A percentile compares a stretch with the other conserved stretches of the same genome.
These are phyloP conservation scores for Crucibulum laeve DNA, from an alignment of 768 basidiomycete species.

Conservation along the genomic window DNA sequence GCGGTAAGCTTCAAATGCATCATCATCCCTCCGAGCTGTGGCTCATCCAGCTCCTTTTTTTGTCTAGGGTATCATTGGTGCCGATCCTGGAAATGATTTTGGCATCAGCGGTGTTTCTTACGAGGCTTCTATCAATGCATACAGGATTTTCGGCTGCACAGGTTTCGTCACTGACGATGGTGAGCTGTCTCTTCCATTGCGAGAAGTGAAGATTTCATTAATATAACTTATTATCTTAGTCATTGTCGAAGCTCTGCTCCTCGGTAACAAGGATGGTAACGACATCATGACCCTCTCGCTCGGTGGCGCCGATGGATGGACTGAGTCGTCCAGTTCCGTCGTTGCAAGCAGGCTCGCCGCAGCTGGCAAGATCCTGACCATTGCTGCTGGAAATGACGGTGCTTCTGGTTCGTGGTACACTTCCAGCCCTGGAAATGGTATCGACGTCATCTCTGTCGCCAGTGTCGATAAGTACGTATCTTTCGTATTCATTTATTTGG, in stretches of 20 bases:
- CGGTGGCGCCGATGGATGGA: conserved; percentile 63
- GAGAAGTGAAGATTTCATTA: background rate
- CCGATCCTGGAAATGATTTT: conserved; percentile 54
- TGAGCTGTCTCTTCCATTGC: conserved; percentile 17
- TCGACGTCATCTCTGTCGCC: conserved; percentile 53
- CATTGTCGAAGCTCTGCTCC: conserved; percentile 45
- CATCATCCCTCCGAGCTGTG: conserved; percentile 15
- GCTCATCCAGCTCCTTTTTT: conserved; percentile 2
- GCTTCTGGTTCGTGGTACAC: conserved; percentile 60
- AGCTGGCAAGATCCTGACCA: conserved; percentile 56
- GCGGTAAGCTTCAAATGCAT: conserved; percentile 25
- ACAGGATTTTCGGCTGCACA: conserved; percentile 59
- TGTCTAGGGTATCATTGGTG: conserved; percentile 54
- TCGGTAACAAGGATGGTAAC: conserved; percentile 44
- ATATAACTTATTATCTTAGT: conserved; percentile 13
- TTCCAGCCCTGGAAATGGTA: conserved; percentile 45
- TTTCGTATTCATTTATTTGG: background rate
- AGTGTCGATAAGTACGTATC: conserved; percentile 46
- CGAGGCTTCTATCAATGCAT: conserved; percentile 47
- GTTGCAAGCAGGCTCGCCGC: conserved; percentile 55
- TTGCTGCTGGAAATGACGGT: conserved; percentile 59
- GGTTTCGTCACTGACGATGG: conserved; percentile 49
- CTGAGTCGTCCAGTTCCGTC: conserved; percentile 46
- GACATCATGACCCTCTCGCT: conserved; percentile 68
- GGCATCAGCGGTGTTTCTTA: conserved; percentile 71